phyloP scores from a whole-genome alignment of 176 grass and related monocot species.

The Alloteropsis semialata region DNA sequence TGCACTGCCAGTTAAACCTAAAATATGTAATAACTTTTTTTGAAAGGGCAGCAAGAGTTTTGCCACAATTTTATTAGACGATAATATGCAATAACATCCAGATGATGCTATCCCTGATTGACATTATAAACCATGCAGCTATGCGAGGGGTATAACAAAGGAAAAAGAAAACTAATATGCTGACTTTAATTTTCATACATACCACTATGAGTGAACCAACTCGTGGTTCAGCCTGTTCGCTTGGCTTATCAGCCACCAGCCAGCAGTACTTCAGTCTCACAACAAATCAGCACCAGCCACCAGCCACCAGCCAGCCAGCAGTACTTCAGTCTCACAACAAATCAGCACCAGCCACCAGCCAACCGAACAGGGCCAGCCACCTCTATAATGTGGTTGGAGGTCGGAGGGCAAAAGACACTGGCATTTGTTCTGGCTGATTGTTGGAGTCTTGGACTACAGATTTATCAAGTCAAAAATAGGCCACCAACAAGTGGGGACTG shows the following conservation, averaged over 20 bases:
- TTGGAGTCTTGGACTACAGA: background rate
- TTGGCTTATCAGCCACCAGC: too few species aligned
- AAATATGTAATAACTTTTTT: background rate
- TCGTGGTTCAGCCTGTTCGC: background rate
- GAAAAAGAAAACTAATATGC: background rate
- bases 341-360: too few species aligned
- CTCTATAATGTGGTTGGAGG: background rate
- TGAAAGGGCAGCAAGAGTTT: too few species aligned
- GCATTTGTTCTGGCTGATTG: background rate
- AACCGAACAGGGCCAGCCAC: background rate
- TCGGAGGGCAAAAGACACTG: background rate
- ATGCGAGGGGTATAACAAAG: background rate
- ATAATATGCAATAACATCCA: too few species aligned
- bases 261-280: too few species aligned
- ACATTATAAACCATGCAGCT: background rate
- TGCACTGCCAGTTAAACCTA: background rate
- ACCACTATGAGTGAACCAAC: background rate
- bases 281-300: too few species aligned
- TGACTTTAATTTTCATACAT: background rate
- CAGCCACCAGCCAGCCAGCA: too few species aligned
- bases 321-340: too few species aligned
- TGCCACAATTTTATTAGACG: too few species aligned
- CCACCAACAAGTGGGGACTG: background rate
- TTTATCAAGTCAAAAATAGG: background rate
- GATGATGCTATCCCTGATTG: background rate